Conservation (phyloP, 495 filamentous ascomycete genomes). For the Oleoguttula mirabilis region DNA sequence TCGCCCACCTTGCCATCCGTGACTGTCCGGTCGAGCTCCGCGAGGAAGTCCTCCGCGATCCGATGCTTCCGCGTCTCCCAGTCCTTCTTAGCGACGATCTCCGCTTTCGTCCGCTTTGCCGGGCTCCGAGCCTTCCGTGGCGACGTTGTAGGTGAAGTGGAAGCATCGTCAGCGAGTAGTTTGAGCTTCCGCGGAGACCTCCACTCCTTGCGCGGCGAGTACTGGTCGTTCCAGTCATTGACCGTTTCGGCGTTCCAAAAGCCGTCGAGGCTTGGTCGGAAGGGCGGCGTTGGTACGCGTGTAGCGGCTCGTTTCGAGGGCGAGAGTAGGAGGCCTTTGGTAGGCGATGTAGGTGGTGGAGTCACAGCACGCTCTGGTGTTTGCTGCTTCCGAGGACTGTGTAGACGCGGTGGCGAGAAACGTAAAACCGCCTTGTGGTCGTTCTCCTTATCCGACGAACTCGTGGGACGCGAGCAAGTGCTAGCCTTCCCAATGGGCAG, state of each 20-base stretch:
- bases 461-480: conserved; percentile 16
- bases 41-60: conserved; percentile 57
- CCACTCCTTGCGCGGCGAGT: conserved; percentile 51
- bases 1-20: conserved; percentile 46
- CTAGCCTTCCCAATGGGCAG: background rate
- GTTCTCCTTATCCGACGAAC: conserved; percentile 22
- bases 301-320: conserved; percentile 39
- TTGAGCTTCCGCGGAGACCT: conserved; percentile 24
- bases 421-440: conserved; percentile 7
- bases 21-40: conserved; percentile 58
- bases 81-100: conserved; percentile 40
- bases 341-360: conserved; percentile 37
- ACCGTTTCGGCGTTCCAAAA: conserved; percentile 71
- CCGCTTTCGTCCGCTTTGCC: conserved; percentile 26
- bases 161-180: conserved; percentile 3
- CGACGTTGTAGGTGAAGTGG: conserved; percentile 17
- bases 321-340: conserved; percentile 35
- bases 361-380: conserved; percentile 13
- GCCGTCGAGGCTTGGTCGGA: conserved; percentile 57
- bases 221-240: conserved; percentile 72
- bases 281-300: conserved; percentile 43
- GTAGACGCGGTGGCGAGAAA: conserved; percentile 25
- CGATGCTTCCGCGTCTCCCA: conserved; percentile 56
- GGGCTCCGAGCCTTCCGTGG: conserved; percentile 33
- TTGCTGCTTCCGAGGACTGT: conserved; percentile 20